Evolutionary conservation across 169 alveolate genomes (phyloP).

Genomic region (Plasmodium reichenowi): DNA sequence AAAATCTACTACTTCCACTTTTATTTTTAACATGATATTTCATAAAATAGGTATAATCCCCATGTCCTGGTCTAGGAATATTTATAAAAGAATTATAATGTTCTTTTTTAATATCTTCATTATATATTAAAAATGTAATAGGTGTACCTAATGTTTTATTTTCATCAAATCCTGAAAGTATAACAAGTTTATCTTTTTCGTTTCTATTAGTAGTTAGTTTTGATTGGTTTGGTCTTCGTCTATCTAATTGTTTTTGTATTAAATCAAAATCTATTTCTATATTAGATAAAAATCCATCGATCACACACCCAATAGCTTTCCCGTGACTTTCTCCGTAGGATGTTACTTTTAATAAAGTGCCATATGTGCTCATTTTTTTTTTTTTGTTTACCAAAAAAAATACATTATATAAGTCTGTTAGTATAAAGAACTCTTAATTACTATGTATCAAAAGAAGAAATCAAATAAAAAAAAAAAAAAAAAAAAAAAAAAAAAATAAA

Average conservation of each 20-base stretch:
- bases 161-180: slow-evolving; percentile 52
- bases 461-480: no score
- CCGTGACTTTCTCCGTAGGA: slow-evolving; percentile 56
- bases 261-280: slow-evolving; percentile 29
- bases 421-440: no score
- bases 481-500: no score
- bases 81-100: slow-evolving; percentile 41
- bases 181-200: slow-evolving; percentile 27
- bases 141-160: slow-evolving; percentile 54
- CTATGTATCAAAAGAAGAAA: no score
- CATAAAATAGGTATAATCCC: slow-evolving; percentile 63
- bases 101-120: slow-evolving; percentile 38
- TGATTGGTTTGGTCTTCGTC: slow-evolving; percentile 67
- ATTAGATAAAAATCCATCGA: slow-evolving; percentile 38
- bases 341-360: slow-evolving; percentile 36
- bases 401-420: no score
- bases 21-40: slow-evolving; percentile 57
- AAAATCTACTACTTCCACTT: slow-evolving; percentile 65
- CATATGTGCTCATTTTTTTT: slow-evolving; percentile 25
- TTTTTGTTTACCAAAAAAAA: no score
- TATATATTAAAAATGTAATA: slow-evolving; percentile 35
- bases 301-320: slow-evolving; percentile 41
- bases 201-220: slow-evolving; percentile 44
- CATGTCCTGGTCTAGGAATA: slow-evolving; percentile 58
- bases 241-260: slow-evolving; percentile 42